Percentiles rank a stretch among this genome's conserved stretches.
Evolutionary conservation across 2,329 filamentous ascomycete species (phyloP).

Genomic region (Fusarium nelsonii): DNA sequence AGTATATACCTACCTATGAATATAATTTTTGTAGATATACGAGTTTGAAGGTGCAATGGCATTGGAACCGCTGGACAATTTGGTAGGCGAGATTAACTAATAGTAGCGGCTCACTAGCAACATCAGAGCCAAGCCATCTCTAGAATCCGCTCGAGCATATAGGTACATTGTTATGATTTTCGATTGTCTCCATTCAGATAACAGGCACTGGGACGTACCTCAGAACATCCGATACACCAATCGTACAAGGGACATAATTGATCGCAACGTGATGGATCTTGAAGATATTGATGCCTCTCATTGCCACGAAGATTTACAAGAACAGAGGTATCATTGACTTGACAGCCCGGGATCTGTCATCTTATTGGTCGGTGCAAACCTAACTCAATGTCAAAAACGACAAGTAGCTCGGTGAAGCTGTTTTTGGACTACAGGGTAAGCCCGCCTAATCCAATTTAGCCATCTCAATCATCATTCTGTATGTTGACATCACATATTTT

Average conservation of each 20-base stretch:
- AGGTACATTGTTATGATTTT: no score
- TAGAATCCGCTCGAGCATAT: no score
- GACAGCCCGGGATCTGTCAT: neutral
- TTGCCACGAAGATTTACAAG: neutral
- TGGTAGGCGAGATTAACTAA: conserved; percentile 14
- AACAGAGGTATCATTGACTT: neutral
- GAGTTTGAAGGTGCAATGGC: neutral
- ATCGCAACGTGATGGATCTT: no score
- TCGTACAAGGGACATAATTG: neutral
- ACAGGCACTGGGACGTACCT: no score
- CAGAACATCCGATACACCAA: neutral
- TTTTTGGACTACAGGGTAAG: neutral
- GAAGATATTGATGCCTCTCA: neutral
- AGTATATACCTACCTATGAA: neutral
- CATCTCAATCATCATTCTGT: no score
- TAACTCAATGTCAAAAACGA: neutral
- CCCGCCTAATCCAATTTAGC: no score
- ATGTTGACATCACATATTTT: no score
- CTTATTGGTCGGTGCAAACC: accelerated
- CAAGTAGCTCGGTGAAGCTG: no score
- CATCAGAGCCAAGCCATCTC: neutral
- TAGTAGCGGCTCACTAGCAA: conserved; percentile 6
- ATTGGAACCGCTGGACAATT: neutral
- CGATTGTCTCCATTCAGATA: neutral
- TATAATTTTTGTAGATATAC: neutral